Conservation (phyloP, 192 early-diverging fungal species). For the Backusella tuberculispora region DNA sequence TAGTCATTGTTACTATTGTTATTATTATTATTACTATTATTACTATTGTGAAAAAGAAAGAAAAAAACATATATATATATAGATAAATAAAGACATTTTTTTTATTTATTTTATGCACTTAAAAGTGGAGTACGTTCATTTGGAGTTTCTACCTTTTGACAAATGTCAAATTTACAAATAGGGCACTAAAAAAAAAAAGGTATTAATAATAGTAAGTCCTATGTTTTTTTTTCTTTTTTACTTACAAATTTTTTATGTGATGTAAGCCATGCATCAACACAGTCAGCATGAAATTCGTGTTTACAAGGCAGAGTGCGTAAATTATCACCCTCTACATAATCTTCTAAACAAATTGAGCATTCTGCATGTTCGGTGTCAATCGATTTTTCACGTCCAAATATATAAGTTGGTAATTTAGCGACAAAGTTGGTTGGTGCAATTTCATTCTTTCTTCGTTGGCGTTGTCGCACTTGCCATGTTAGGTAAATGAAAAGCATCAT, state of each 20-base stretch:
- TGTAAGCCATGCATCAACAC: conserved; percentile 94
- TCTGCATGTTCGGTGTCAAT: conserved; percentile 77
- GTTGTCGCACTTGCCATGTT: conserved; percentile 72
- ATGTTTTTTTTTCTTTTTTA: conserved; percentile 10
- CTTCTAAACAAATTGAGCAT: conserved; percentile 95
- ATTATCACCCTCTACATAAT: conserved; percentile 84
- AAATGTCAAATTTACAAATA: conserved; percentile 42
- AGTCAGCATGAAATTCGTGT: conserved; percentile 89
- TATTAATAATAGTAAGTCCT: not conserved
- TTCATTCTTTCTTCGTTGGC: conserved; percentile 72
- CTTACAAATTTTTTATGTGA: conserved; percentile 87
- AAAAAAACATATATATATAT: not conserved
- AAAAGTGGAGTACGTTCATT: conserved; percentile 29
- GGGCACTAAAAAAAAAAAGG: conserved; percentile 30
- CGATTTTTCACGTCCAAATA: conserved; percentile 64
- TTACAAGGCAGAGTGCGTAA: conserved; percentile 83
- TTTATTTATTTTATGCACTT: conserved; percentile 18
- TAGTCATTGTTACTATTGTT: not conserved
- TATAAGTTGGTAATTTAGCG: conserved; percentile 70
- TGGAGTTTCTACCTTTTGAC: conserved; percentile 18
- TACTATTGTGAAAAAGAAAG: not conserved
- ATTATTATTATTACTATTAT: not conserved
- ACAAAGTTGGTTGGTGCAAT: conserved; percentile 78
- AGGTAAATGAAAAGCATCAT: conserved; percentile 79
- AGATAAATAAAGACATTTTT: not conserved